Evolutionary conservation across 1,284 basidiomycete species (phyloP), one percentile per base, ranked within the genome.

Genomic region (Cryptococcus wingfieldii): DNA sequence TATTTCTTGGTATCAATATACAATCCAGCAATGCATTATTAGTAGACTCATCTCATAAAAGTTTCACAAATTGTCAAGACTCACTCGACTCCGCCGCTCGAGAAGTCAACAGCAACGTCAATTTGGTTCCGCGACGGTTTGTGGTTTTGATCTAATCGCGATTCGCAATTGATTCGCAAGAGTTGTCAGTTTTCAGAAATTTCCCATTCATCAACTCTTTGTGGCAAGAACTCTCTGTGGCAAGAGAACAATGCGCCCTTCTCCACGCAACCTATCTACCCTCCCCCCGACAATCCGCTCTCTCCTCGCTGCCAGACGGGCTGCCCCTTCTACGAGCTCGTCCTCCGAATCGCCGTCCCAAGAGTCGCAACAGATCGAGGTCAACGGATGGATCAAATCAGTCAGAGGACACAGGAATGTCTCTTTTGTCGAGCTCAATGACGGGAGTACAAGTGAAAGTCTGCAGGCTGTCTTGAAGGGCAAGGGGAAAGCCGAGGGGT

Each of bases 401-500:
- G 81, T 94, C 45, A 82, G 92, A 42, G 82, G 83, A 37, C 90
- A 94, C 77, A 95, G 95, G 80, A 86, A 86, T 54, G 80, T 93
- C 31, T 81, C 89, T 0, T 96, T 96, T 67, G 86, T 86, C 0
- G 86, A 89, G 44, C 74, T 96, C 53, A 85, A 83, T 50, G 93
- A 97, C 74, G 92, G 92, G 3, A 89, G 86, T 53, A 83, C 82
- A 1, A 66, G 80, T 7, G 74, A 79, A 19, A 83, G 83, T 1
- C 67, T 95, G 14, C 93, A 97, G 73, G 88, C 86, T 1, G 90
- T 96, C 5, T 80, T 92, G 61, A 69, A 79, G 16, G 80, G 84
- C 54, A 66, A 65, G 31, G 69, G 64, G 5, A 56, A 67, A 25
- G 68, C 61, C 14, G 64, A 74, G 10, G 66, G 64, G 71, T 72